Percentiles rank a stretch among this genome's conserved stretches.
Conservation (phyloP, 768 basidiomycete species). For the Panaeolus cyanescens region DNA sequence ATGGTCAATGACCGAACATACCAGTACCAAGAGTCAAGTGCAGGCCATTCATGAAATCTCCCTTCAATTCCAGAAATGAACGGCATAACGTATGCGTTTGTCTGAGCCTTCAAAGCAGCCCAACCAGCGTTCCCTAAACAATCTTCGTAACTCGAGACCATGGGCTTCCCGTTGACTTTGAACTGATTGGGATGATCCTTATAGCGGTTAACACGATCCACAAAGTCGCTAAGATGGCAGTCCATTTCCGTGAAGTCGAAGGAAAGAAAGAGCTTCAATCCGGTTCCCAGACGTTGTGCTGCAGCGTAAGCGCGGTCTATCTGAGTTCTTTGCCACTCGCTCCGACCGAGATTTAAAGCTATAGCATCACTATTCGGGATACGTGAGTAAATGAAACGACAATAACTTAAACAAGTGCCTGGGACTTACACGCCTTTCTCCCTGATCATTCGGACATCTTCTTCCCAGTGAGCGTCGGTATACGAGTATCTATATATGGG, state of each 20-base stretch:
- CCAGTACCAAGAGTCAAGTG: conserved; percentile 52
- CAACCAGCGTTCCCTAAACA: conserved; percentile 57
- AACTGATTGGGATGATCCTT: conserved; percentile 56
- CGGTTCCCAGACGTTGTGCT: conserved; percentile 38
- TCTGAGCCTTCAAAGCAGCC: conserved; percentile 48
- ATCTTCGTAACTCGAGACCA: conserved; percentile 68
- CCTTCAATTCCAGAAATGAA: conserved; percentile 57
- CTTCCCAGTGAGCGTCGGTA: neutral
- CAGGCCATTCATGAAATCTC: conserved; percentile 46
- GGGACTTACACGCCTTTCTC: neutral
- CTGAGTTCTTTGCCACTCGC: conserved; percentile 51
- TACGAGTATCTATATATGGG: neutral
- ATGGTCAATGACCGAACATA: conserved; percentile 24
- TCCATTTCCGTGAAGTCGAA: conserved; percentile 57
- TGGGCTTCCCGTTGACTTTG: conserved; percentile 49
- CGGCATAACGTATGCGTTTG: conserved; percentile 50
- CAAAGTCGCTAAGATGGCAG: conserved; percentile 44
- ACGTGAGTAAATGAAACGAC: conserved; percentile 37
- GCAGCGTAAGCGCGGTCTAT: conserved; percentile 53
- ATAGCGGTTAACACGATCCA: conserved; percentile 48
- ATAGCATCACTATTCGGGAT: conserved; percentile 52
- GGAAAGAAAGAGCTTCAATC: conserved; percentile 58
- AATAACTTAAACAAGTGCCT: neutral
- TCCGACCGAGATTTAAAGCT: conserved; percentile 62
- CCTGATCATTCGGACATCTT: neutral